Base-by-base conservation (phyloP, 2,329 filamentous ascomycete genomes). In the Diplodia seriata region DNA sequence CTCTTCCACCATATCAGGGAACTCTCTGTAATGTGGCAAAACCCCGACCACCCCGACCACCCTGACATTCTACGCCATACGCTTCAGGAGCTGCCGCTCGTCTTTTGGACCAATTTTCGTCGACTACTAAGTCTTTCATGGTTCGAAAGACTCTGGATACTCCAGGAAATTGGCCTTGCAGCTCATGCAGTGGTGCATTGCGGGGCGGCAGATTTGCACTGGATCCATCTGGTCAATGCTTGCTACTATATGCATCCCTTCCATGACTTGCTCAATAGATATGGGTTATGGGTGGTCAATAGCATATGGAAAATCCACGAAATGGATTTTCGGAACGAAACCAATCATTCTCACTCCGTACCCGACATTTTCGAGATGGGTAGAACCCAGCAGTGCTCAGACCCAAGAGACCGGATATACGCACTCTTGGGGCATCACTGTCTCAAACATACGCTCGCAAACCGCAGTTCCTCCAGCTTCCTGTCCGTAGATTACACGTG, bases 141-240 rank as follows among this genome's bases (percentile, higher is more conserved):
- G 66, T 68, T 63, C 20, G 0, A 1, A 4, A 56, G 66, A 4
- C n/a, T 68, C 8, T 68, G 66, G 55, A 64, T 64, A 11, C 2
- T 64, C 15, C 66, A 68, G 33, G 66, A 68, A 26, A 59, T 68
- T 23, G 47, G 38, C 2, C 40, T 68, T 15, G 55, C 47, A 2
- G 14, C 40, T 61, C 14, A 64, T n/a, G 54, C 56, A 4, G 15
- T 7, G 1, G 18, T 68, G 9, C 20, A 64, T n/a, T 68, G n/a
- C 31, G 65, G 65, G 33, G 18, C 14, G 14, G 31, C 36, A 20
- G 6, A 29, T 15, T 3, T 55, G 23, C 1, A 4, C 18, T 68
- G 66, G 66, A 9, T 3, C 14, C 20, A 29, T 29, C 23, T 53
- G 18, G 31, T 33, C 31, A 33, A 6, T 8, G 8, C 31, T 7